Percentiles rank a stretch among this genome's conserved stretches.
Conservation (phyloP, 2,329 filamentous ascomycete genomes). For the Neurospora crassa region DNA sequence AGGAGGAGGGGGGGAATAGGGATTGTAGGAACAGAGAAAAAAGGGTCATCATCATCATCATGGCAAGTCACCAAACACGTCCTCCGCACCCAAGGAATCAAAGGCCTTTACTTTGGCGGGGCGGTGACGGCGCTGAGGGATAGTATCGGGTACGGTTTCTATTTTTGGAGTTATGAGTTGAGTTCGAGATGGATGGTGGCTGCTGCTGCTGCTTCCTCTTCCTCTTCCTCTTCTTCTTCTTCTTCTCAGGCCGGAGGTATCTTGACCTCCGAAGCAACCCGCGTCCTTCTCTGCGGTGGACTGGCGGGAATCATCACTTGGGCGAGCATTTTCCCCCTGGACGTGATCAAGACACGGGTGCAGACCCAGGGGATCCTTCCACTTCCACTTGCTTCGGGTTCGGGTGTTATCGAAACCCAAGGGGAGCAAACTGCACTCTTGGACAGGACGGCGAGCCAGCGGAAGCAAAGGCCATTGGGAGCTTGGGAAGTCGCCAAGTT, state of each 20-base stretch:
- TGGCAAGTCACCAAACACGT: constrained; percentile 56
- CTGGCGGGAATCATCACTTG: constrained; percentile 81
- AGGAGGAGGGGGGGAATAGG: neutral
- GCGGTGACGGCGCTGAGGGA: constrained; percentile 73
- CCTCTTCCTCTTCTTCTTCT: constrained; percentile 14
- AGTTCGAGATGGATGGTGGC: constrained; percentile 46
- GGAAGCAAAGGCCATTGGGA: constrained; percentile 27
- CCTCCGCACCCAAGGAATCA: constrained; percentile 45
- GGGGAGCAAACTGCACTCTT: constrained; percentile 22
- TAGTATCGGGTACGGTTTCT: constrained; percentile 91
- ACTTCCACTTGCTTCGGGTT: constrained; percentile 5
- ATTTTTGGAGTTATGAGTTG: constrained; percentile 89
- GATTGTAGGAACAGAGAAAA: neutral
- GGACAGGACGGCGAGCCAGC: constrained; percentile 11
- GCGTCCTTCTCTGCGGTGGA: constrained; percentile 73
- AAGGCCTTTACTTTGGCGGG: constrained; percentile 74
- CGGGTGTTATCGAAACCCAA: constrained; percentile 3
- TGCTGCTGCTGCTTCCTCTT: constrained; percentile 21
- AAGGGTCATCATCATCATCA: constrained; percentile 25
- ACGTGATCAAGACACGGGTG: constrained; percentile 87
- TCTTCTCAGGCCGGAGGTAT: constrained; percentile 15
- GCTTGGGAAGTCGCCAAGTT: constrained; percentile 55
- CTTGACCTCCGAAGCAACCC: constrained; percentile 40
- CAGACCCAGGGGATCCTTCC: constrained; percentile 53
- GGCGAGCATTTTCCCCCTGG: constrained; percentile 82